Evolutionary conservation across 306 rosid species (phyloP).

Genomic region (Cicer judaicum): DNA sequence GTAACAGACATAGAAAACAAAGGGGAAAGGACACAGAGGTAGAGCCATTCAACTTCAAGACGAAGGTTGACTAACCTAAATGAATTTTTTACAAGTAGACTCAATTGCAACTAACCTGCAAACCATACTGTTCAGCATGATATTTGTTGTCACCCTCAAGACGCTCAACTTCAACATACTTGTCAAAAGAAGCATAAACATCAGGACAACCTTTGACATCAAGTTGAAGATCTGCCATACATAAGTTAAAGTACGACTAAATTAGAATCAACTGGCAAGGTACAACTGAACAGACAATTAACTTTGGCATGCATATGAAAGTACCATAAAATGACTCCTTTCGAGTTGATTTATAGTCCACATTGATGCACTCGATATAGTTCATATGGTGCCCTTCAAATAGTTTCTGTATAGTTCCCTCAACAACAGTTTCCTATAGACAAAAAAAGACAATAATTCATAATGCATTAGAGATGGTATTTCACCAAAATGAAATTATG

Average conservation of each 20-base stretch:
- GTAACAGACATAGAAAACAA: slow-evolving; percentile 4
- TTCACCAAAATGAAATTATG: slow-evolving; percentile 32
- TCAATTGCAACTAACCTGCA: slow-evolving; percentile 73
- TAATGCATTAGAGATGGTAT: slow-evolving; percentile 20
- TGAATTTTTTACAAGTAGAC: neutral
- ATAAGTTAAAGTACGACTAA: slow-evolving; percentile 28
- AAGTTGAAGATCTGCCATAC: slow-evolving; percentile 88
- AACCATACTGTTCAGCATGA: slow-evolving; percentile 94
- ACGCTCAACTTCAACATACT: slow-evolving; percentile 97
- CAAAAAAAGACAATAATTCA: slow-evolving; percentile 30
- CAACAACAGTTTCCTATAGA: slow-evolving; percentile 93
- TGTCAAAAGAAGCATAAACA: slow-evolving; percentile 96
- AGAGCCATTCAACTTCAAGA: neutral
- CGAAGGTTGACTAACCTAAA: slow-evolving; percentile 1
- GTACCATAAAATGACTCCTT: slow-evolving; percentile 99
- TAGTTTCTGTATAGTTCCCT: slow-evolving; percentile 96
- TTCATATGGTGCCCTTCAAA: slow-evolving; percentile 99
- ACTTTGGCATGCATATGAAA: slow-evolving; percentile 14
- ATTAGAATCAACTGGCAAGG: slow-evolving; percentile 44
- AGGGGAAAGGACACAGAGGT: neutral
- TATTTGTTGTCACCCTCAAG: slow-evolving; percentile 98
- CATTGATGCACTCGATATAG: slow-evolving; percentile 98
- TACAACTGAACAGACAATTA: slow-evolving; percentile 30
- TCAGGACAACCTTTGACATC: slow-evolving; percentile 98
- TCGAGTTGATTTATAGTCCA: slow-evolving; percentile 96